These are phyloP conservation scores for Terfezia boudieri DNA, from an alignment of 495 filamentous ascomycete species.

Conservation along the genomic window DNA sequence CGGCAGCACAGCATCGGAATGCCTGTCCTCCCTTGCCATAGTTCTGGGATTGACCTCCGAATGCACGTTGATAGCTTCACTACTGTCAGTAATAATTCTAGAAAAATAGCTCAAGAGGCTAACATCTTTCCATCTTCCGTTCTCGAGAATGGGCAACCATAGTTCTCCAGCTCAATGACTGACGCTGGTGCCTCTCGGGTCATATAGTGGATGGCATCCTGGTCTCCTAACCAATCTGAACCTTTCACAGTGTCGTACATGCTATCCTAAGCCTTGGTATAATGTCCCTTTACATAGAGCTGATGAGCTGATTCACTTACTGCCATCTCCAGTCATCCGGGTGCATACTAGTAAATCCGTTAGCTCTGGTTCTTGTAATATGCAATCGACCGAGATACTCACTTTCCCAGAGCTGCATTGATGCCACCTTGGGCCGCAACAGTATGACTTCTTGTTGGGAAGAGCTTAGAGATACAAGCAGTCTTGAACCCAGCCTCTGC, in stretches of 20 bases:
- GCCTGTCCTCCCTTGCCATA: slow-evolving; percentile 92
- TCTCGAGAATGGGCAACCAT: slow-evolving; percentile 92
- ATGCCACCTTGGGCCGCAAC: slow-evolving; percentile 89
- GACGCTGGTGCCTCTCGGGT: slow-evolving; percentile 78
- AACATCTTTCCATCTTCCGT: slow-evolving; percentile 82
- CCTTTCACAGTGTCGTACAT: slow-evolving; percentile 99
- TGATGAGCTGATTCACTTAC: neutral
- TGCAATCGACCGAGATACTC: neutral
- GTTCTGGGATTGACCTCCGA: slow-evolving; percentile 89
- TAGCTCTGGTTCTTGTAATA: slow-evolving; percentile 29
- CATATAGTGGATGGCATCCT: slow-evolving; percentile 99
- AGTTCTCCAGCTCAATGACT: slow-evolving; percentile 89
- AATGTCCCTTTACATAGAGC: neutral
- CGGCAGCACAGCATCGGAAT: slow-evolving; percentile 85
- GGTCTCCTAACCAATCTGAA: slow-evolving; percentile 94
- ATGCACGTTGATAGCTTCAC: slow-evolving; percentile 65
- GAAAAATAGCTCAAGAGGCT: slow-evolving; percentile 5
- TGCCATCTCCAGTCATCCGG: slow-evolving; percentile 98
- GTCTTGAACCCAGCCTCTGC: slow-evolving; percentile 97
- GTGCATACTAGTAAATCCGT: slow-evolving; percentile 34
- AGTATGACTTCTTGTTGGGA: slow-evolving; percentile 87
- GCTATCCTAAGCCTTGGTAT: slow-evolving; percentile 3
- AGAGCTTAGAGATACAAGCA: slow-evolving; percentile 93
- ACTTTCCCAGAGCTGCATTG: slow-evolving; percentile 84
- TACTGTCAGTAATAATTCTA: slow-evolving; percentile 5